Evolutionary conservation across 495 filamentous ascomycete genomes (phyloP).

Genomic region (Aspergillus leporis): DNA sequence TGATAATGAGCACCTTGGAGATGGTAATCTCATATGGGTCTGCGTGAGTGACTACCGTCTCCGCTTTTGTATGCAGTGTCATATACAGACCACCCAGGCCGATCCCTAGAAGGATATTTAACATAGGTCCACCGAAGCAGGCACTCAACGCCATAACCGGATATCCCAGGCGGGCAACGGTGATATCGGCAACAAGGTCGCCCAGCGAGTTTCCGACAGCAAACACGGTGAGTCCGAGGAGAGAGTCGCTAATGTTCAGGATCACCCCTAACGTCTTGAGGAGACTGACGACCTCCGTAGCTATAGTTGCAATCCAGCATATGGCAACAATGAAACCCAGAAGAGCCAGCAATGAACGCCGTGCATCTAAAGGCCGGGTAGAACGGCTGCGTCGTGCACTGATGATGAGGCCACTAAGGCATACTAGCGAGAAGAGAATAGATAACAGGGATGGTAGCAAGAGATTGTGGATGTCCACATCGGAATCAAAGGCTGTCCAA

Average conservation of each 20-base stretch:
- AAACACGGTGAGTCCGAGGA: constrained; percentile 93
- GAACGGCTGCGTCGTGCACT: constrained; percentile 51
- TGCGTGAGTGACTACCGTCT: constrained; percentile 27
- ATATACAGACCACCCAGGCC: constrained; percentile 87
- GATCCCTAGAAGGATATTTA: constrained; percentile 95
- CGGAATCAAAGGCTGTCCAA: constrained; percentile 68
- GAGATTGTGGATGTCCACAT: constrained; percentile 50
- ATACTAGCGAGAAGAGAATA: constrained; percentile 66
- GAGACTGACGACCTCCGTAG: constrained; percentile 92
- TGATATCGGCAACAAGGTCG: constrained; percentile 93
- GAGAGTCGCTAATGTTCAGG: constrained; percentile 89
- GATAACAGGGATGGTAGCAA: constrained; percentile 65
- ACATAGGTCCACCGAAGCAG: constrained; percentile 96
- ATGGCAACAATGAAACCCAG: constrained; percentile 90
- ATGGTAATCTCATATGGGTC: constrained; percentile 77
- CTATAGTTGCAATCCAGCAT: constrained; percentile 94
- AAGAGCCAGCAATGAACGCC: constrained; percentile 77
- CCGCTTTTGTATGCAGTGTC: constrained; percentile 50
- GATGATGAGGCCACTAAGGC: constrained; percentile 61
- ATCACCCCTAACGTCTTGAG: constrained; percentile 94
- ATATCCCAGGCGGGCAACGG: constrained; percentile 87
- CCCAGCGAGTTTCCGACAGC: constrained; percentile 95
- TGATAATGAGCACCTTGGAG: constrained; percentile 78
- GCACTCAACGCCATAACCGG: constrained; percentile 95
- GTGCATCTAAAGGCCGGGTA: constrained; percentile 55